phyloP scores from a whole-genome alignment of 257 asterid genomes.

The Echites panduratus region DNA sequence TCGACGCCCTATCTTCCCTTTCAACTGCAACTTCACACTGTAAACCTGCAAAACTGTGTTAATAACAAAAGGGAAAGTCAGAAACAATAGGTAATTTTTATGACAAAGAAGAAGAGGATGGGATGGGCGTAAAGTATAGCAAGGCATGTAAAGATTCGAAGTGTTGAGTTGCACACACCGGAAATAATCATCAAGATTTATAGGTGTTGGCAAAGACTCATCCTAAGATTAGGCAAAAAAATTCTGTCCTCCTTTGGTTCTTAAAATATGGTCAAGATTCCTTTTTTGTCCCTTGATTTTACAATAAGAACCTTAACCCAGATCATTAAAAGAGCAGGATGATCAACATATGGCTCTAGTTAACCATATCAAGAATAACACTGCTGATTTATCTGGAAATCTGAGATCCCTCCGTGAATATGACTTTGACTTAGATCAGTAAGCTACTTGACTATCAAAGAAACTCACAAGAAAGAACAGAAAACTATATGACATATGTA shows the following conservation, averaged over 20 bases:
- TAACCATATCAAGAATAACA: neutral
- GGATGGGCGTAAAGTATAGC: neutral
- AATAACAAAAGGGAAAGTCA: neutral
- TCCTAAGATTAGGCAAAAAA: neutral
- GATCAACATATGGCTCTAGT: neutral
- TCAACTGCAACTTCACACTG: neutral
- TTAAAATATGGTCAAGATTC: neutral
- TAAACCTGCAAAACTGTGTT: neutral
- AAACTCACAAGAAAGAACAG: neutral
- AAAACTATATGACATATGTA: neutral
- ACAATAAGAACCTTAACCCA: neutral
- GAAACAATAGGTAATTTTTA: neutral
- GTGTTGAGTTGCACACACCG: neutral
- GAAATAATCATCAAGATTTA: neutral
- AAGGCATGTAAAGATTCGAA: neutral
- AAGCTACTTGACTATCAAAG: neutral
- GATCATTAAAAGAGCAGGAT: neutral
- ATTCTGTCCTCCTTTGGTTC: neutral
- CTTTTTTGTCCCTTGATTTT: too few relatives aligned
- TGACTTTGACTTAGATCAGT: neutral
- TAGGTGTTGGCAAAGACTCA: neutral
- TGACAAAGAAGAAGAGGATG: neutral
- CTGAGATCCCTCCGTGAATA: neutral
- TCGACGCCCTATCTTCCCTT: neutral
- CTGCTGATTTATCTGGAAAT: neutral